Base-by-base conservation (phyloP, 2,329 filamentous ascomycete species). In the Trichoderma hamatum region DNA sequence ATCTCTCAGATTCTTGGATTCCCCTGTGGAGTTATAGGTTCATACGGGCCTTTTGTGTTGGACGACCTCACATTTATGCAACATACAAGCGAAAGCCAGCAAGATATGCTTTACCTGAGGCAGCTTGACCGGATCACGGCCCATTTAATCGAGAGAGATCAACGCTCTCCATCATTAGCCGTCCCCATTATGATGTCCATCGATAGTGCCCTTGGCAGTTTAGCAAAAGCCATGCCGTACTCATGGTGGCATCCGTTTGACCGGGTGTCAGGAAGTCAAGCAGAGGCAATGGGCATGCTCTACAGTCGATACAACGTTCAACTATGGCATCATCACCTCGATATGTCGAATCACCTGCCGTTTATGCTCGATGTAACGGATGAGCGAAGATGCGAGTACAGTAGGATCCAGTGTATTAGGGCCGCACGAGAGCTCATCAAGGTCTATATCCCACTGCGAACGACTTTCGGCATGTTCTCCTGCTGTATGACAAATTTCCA, bases 401-500 rank as follows among this genome's bases (percentile, higher is more conserved):
- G 61, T 16, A 55, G 67, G 14, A 52, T 69, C 14, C 28, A 62
- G 16, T 69, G 67, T 14, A 52, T 69, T 5, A 67, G 34, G 16
- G 67, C 67, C 16, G 67, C 67, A 5, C 54, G 67, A 46, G 54
- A 65, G 24, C 67, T 69, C 14, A 56, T 69, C 30, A 54, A 26
- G n/a, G 39, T 55, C 13, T 69, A 69, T 16, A 54, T 69, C 9
- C 52, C 51, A 16, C 36, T 67, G 3, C 67, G 67, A 24, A 66
- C 52, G 7, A 69, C 52, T 1, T 67, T 69, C 46, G 60, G 62
- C 19, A 69, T 69, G 67, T 69, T 69, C 11, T 67, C 55, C 1
- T 69, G 67, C 19, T 67, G 67, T 5, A 30, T 60, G 62, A 69
- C 67, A 2, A 69, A 69, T 26, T 69, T 69, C 4, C 67, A 69